phyloP scores from a whole-genome alignment of 176 grass and related monocot species.

The Juncus effusus region DNA sequence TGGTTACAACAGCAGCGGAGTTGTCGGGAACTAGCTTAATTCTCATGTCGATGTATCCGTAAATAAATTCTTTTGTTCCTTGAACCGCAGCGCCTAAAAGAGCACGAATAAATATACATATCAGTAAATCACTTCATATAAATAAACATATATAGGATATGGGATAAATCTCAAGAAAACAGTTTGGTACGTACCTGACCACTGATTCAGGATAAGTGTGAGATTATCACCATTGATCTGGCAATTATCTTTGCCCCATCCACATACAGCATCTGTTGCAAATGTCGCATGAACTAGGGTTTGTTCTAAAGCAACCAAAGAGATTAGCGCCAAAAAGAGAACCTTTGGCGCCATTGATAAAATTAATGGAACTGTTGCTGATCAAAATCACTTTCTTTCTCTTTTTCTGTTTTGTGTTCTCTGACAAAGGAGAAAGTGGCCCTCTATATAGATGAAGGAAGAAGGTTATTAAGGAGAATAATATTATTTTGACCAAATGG shows the following conservation, averaged over 20 bases:
- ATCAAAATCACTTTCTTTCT: not conserved
- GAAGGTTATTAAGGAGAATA: not conserved
- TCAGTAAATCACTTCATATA: not conserved
- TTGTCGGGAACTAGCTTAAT: slow-evolving; percentile 57
- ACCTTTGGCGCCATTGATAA: not conserved
- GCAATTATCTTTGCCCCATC: slow-evolving; percentile 24
- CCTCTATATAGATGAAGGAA: slow-evolving; percentile 15
- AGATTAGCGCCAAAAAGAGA: slow-evolving; percentile 20
- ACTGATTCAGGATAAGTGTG: slow-evolving; percentile 28
- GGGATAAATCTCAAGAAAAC: not conserved
- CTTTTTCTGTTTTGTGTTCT: not conserved
- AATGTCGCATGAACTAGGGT: slow-evolving; percentile 15
- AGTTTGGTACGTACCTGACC: slow-evolving; percentile 18
- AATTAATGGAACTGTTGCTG: not conserved
- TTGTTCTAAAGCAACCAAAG: slow-evolving; percentile 9
- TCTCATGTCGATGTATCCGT: slow-evolving; percentile 42
- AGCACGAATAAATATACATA: not conserved
- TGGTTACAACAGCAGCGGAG: slow-evolving; percentile 74
- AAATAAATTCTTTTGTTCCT: slow-evolving; percentile 43
- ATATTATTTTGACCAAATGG: slow-evolving; percentile 19
- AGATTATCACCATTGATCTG: not conserved
- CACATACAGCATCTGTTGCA: not conserved
- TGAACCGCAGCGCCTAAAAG: slow-evolving; percentile 43
- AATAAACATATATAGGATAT: not conserved
- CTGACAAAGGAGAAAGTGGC: not conserved